Conservation (phyloP, 169 alveolate genomes). For the Babesia bigemina region DNA sequence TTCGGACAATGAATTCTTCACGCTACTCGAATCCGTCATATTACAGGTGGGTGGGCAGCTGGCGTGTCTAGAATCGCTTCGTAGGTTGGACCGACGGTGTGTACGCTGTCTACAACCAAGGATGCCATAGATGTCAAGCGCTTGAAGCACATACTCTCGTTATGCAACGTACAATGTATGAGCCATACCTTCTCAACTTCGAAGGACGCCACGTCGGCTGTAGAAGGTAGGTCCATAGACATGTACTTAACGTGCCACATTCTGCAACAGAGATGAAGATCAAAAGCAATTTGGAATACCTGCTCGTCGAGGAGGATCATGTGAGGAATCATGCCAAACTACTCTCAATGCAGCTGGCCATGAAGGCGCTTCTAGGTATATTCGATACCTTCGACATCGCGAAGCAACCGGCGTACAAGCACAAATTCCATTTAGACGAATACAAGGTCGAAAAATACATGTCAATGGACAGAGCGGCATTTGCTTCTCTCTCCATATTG, state of each 20-base stretch:
- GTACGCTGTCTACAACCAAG: constrained; percentile 47
- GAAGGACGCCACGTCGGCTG: constrained; percentile 17
- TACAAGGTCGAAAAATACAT: constrained; percentile 71
- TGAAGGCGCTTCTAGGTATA: constrained; percentile 67
- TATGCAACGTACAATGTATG: constrained; percentile 43
- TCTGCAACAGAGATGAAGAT: constrained; percentile 59
- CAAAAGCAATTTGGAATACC: constrained; percentile 65
- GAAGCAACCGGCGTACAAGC: constrained; percentile 61
- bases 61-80: background rate
- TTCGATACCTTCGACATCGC: constrained; percentile 66
- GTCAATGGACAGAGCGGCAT: constrained; percentile 79
- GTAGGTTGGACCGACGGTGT: constrained; percentile 59
- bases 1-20: constrained; percentile 62
- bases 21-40: constrained; percentile 62
- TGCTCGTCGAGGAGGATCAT: constrained; percentile 67
- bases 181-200: constrained; percentile 22
- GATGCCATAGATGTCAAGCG: constrained; percentile 52
- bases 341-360: constrained; percentile 63
- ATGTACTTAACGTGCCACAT: background rate
- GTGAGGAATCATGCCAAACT: constrained; percentile 73
- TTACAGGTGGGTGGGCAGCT: constrained; percentile 39
- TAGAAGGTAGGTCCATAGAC: constrained; percentile 4
- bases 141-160: constrained; percentile 45
- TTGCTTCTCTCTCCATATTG: constrained; percentile 73
- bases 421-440: constrained; percentile 64